Evolutionary conservation across 129 eudicot species (phyloP), one percentile per base, ranked within the genome.

Genomic region (Helianthus tuberosus): DNA sequence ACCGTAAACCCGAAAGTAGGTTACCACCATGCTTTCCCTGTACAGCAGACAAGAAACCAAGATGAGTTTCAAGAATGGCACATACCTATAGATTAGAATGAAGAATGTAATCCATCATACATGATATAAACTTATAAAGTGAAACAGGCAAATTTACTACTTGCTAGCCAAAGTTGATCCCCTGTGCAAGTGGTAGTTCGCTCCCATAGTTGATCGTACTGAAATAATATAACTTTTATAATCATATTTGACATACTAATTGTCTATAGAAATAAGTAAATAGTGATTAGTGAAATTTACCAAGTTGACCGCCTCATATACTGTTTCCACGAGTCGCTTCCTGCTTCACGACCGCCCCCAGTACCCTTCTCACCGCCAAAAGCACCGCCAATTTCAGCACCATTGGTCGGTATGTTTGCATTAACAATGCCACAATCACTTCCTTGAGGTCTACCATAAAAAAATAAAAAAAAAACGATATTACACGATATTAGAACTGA

Each of bases 271-370:
- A 47, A 60, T 10, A 4, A 29, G 48, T 61, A 61, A 46, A 29
- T n/a, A 29, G 66, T 17, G 12, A 55, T 32, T 32, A 32, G 36
- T 39, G 7, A 16, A 64, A 64, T 5, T 70, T 86, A 90, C 97
- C 98, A 94, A 51, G 98, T 94, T 74, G 98, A 85, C 57, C 98
- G 96, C 76, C 98, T 90, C 98, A 94, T 94, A 79, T 94, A 94
- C 74, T 94, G 98, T 76, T 90, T 94, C 98, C 97, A 94, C 25
- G 98, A 94, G 81, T 94, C 98, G 20, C 98, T 94, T 77, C 98
- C 98, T 63, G 98, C 98, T 82, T 94, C 97, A 53, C 98, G 90
- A 27, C 98, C 98, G 32, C 98, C 98, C 27, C 98, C 98, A 2
- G 98, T 94, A 49, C 91, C 97, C 82, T 94, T 94, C 79, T 94